Evolutionary conservation across 2,329 filamentous ascomycete species (phyloP), one percentile per base, ranked within the genome.

Genomic region (Curvularia verruculosa): DNA sequence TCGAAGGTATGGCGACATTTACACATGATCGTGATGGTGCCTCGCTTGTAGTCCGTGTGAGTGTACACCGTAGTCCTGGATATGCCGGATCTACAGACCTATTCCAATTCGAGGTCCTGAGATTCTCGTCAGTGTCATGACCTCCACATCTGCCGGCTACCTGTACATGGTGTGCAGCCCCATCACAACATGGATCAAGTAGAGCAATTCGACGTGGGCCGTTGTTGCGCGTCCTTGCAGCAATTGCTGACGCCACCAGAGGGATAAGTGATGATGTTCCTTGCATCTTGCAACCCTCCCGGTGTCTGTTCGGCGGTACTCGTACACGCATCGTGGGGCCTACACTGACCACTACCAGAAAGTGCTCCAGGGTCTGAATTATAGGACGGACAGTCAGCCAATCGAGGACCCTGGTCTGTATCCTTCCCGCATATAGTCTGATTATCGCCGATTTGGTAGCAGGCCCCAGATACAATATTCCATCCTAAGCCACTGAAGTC

Each of bases 41-140:
- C 67, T 59, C 83, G 77, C 65, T 67, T 81, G 58, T 79, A 83
- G 0, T 75, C 76, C 34, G 83, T 75, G 1, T 69, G 61, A 0
- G 79, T 82, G 5, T 76, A 28, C 26, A 28, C 8, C 26, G 8
- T 34, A 74, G 58, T 83, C 81, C 1, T 61, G 70, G 13, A 1
- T 77, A 79, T 43, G 65, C 69, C 2, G 79, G 81, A 60, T 83
- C 81, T 5, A 81, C 81, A 10, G 70, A 66, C 3, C 71, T 81
- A 60, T 83, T 83, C 81, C 81, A 83, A 24, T 80, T 73, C 0
- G 80, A 77, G 51, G 82, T 80, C 51, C 79, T 78, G n/a, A 79
- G 56, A 10, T 24, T 15, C 6, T 39, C 54, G 3, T 51, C 29
- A 37, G 52, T 49, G 7, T 52, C 56, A 28, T 65, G 49, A 5